Conservation (phyloP, 208 protist species). For the Crithidia acanthocephali region DNA sequence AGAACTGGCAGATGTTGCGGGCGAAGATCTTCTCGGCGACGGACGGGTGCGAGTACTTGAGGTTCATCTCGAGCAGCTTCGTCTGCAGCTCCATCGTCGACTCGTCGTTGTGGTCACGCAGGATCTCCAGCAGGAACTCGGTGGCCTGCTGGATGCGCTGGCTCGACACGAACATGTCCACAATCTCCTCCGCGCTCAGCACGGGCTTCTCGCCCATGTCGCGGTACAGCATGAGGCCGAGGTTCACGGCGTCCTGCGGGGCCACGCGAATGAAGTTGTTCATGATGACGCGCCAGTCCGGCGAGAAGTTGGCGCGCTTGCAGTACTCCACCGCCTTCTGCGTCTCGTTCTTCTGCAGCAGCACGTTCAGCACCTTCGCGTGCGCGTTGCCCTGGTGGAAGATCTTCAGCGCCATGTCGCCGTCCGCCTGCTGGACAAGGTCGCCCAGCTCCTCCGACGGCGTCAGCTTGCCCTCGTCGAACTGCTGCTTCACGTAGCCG, state of each 20-base stretch:
- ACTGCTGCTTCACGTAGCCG: slow-evolving; percentile 97
- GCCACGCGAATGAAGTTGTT: slow-evolving; percentile 91
- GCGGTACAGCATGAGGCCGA: slow-evolving; percentile 94
- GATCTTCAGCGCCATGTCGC: slow-evolving; percentile 98
- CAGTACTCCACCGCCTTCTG: slow-evolving; percentile 99
- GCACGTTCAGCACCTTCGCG: slow-evolving; percentile 95
- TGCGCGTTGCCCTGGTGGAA: slow-evolving; percentile 95
- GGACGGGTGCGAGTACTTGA: slow-evolving; percentile 96
- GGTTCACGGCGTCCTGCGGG: slow-evolving; percentile 92
- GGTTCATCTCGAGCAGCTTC: slow-evolving; percentile 99
- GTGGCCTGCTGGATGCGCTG: slow-evolving; percentile 98
- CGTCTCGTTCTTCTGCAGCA: slow-evolving; percentile 96
- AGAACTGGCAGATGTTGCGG: slow-evolving; percentile 97
- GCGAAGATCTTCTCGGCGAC: slow-evolving; percentile 99
- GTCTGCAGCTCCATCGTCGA: slow-evolving; percentile 98
- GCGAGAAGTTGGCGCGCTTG: slow-evolving; percentile 95
- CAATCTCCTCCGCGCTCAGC: slow-evolving; percentile 87
- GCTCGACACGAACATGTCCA: slow-evolving; percentile 96
- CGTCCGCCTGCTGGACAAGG: slow-evolving; percentile 85
- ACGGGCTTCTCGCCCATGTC: slow-evolving; percentile 75
- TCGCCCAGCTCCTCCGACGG: slow-evolving; percentile 99
- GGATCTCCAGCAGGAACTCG: slow-evolving; percentile 97
- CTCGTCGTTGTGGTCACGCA: slow-evolving; percentile 93
- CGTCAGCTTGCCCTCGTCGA: slow-evolving; percentile 99
- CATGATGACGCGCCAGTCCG: slow-evolving; percentile 97